These are phyloP conservation scores for Tricholoma terreum DNA, from an alignment of 768 basidiomycete genomes.

Conservation along the genomic window DNA sequence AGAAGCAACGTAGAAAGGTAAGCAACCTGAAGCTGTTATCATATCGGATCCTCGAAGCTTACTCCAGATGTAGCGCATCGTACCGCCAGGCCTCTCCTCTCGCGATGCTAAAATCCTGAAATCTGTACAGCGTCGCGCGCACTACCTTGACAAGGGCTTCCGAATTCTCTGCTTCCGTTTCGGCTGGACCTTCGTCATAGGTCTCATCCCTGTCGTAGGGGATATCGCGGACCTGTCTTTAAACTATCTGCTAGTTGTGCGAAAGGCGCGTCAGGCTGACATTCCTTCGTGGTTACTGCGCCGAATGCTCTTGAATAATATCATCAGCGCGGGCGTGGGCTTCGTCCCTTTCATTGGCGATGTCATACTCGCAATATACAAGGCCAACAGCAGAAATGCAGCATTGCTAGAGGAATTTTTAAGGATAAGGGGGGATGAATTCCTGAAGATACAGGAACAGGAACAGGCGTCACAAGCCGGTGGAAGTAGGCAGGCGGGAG, in stretches of 20 bases:
- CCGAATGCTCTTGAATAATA: constrained; percentile 77
- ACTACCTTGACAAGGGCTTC: constrained; percentile 88
- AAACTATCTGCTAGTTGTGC: constrained; percentile 75
- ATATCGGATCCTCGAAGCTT: too few relatives aligned
- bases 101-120: constrained; percentile 74
- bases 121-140: constrained; percentile 73
- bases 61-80: constrained; percentile 45
- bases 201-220: constrained; percentile 68
- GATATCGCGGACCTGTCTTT: constrained; percentile 60
- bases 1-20: constrained; percentile 57
- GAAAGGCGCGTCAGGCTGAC: constrained; percentile 73
- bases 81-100: constrained; percentile 72
- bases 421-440: constrained; percentile 72
- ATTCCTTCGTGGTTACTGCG: constrained; percentile 60
- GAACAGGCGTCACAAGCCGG: constrained; percentile 8
- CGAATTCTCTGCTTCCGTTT: constrained; percentile 75
- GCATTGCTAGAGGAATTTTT: constrained; percentile 82
- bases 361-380: constrained; percentile 70
- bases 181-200: constrained; percentile 84
- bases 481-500: constrained; percentile 7
- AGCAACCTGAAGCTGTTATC: too few relatives aligned
- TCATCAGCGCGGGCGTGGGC: constrained; percentile 63
- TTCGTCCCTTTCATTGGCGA: constrained; percentile 74
- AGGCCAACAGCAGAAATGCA: constrained; percentile 89
- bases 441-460: constrained; percentile 47